Evolutionary conservation across 1,139 yeast genomes (phyloP).

Genomic region (Kodamaea derodonti): DNA sequence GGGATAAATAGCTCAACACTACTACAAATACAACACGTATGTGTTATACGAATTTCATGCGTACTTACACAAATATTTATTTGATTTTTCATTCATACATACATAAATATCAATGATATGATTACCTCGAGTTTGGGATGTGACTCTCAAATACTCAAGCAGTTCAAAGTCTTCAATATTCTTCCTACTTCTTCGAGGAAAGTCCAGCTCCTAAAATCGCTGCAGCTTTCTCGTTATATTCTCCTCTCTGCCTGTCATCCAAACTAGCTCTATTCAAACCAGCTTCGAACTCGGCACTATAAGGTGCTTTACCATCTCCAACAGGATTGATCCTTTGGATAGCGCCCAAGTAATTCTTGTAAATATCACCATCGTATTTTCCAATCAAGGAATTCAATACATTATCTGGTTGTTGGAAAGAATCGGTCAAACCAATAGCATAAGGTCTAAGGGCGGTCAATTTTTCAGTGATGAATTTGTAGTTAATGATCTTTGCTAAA

Average conservation of each 20-base stretch:
- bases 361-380: slow-evolving; percentile 42
- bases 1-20: no score
- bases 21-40: no score
- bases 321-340: slow-evolving; percentile 40
- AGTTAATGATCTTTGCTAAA: slow-evolving; percentile 30
- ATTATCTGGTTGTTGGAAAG: slow-evolving; percentile 47
- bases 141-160: no score
- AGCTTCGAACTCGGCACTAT: slow-evolving; percentile 29
- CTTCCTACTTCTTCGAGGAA: no score
- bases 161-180: no score
- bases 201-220: no score
- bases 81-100: no score
- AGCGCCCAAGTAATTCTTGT: slow-evolving; percentile 41
- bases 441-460: slow-evolving; percentile 41
- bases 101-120: no score
- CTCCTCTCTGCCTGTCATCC: slow-evolving; percentile 40
- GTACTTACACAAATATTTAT: no score
- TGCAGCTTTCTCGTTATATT: slow-evolving; percentile 27
- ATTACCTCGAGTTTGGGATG: no score
- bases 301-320: slow-evolving; percentile 35
- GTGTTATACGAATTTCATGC: no score
- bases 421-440: slow-evolving; percentile 43
- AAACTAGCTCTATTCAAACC: slow-evolving; percentile 38
- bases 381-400: slow-evolving; percentile 43
- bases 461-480: slow-evolving; percentile 30